These are phyloP conservation scores for Talaromyces ruber DNA, from an alignment of 495 filamentous ascomycete species.

Conservation along the genomic window DNA sequence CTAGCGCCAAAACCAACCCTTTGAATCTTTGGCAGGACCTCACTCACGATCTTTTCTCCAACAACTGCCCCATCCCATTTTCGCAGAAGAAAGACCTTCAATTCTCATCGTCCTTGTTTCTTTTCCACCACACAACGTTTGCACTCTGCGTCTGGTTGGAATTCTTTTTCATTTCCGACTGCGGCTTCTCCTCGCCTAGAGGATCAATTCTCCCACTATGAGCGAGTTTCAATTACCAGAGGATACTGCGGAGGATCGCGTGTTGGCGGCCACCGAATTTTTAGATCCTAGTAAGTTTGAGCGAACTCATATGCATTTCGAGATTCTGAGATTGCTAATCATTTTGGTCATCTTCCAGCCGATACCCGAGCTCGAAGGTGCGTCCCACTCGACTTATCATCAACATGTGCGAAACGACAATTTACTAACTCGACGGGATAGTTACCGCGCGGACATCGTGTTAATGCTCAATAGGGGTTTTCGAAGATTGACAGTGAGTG, in stretches of 20 bases:
- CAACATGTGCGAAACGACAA: neutral
- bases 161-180: neutral
- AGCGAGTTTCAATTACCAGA: slow-evolving; percentile 67
- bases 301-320: neutral
- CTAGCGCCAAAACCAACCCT: slow-evolving; percentile 9
- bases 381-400: slow-evolving; percentile 8
- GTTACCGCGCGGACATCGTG: slow-evolving; percentile 78
- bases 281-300: slow-evolving; percentile 67
- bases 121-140: neutral
- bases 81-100: neutral
- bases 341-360: slow-evolving; percentile 15
- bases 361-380: slow-evolving; percentile 53
- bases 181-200: slow-evolving; percentile 1
- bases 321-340: slow-evolving; percentile 13
- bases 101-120: neutral
- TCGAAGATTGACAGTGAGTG: slow-evolving; percentile 53
- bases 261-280: slow-evolving; percentile 75
- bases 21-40: neutral
- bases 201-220: slow-evolving; percentile 38
- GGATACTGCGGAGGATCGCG: slow-evolving; percentile 70
- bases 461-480: slow-evolving; percentile 87
- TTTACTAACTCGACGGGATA: slow-evolving; percentile 13
- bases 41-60: neutral
- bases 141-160: neutral
- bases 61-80: neutral